phyloP scores from a whole-genome alignment of 2,329 filamentous ascomycete species.

The Epichloe baconii region DNA sequence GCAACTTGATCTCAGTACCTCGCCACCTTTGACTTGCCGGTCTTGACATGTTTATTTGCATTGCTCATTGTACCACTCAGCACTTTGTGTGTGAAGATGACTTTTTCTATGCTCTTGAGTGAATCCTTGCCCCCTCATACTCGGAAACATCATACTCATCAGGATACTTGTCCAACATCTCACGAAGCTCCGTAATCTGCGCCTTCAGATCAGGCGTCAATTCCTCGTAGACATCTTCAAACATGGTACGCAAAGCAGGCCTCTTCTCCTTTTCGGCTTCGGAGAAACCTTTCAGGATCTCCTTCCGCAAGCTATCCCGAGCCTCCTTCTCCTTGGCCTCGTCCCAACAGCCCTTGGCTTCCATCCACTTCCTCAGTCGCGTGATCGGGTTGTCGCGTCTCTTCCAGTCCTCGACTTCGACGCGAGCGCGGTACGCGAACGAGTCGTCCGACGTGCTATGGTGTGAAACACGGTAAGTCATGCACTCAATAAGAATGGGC shows the following conservation, averaged over 20 bases:
- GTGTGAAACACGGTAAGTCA: conserved; percentile 96
- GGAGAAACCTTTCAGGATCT: conserved; percentile 72
- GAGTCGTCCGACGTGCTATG: conserved; percentile 96
- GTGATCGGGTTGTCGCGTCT: conserved; percentile 80
- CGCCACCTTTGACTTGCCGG: background rate
- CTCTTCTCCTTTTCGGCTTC: conserved; percentile 74
- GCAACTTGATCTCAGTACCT: background rate
- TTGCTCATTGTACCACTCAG: background rate
- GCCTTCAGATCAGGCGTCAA: conserved; percentile 63
- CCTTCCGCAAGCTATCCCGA: conserved; percentile 52
- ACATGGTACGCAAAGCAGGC: conserved; percentile 57
- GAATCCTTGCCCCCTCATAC: conserved; percentile 63
- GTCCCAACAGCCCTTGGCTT: conserved; percentile 70
- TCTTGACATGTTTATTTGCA: background rate
- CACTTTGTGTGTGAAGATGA: background rate
- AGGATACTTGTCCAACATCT: conserved; percentile 74
- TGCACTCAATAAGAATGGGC: conserved; percentile 82
- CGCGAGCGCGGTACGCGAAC: conserved; percentile 83
- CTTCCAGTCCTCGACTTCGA: conserved; percentile 96
- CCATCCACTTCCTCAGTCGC: conserved; percentile 79
- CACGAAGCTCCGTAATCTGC: conserved; percentile 60
- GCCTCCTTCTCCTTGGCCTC: conserved; percentile 68
- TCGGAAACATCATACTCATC: conserved; percentile 77
- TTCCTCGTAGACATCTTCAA: conserved; percentile 82
- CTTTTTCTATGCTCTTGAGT: conserved; percentile 26